Base-by-base conservation (phyloP, 768 basidiomycete species). In the Leccinellum rugosiceps region DNA sequence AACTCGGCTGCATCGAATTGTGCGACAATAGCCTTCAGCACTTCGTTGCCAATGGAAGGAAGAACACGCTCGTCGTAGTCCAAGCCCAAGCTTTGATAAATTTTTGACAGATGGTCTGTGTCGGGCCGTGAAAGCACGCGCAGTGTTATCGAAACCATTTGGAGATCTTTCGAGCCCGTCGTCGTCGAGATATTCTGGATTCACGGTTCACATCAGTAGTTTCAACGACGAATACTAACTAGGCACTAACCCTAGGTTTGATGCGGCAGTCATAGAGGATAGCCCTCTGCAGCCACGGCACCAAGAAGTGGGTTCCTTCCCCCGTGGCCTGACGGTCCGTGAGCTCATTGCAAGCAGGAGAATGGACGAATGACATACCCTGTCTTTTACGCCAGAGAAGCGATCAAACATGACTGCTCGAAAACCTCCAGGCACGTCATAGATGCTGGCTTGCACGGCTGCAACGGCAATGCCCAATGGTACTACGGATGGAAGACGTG, bases 21-120 rank as follows among this genome's bases (percentile, higher is more conserved):
- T 5, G 97, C 97, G 1, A 99, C 97, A 58, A 97, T 98, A 62
- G 90, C 92, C 77, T 99, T 99, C 62, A 99, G 70, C 13, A 99
- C 96, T 77, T 98, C 96, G 65, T 98, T 98, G 38, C 94, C 96
- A 68, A 98, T 95, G 45, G 95, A 97, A 3, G 96, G 96, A 30
- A 98, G 78, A 0, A 98, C 95, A 65, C 97, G 86, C 78, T 99
- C 97, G 74, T 98, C 97, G 71, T 98, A 99, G 73, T 98, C 97
- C 74, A 92, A 72, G 46, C 97, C 97, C 56, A 99, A 81, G 65
- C 82, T 87, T 76, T 97, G 93, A 78, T 99, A 99, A 70, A 99
- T 96, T 76, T 85, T 92, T 19, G 96, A 70, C 26, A 99, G 80
- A 72, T 96, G 92, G 30, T 82, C 76, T 34, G 88, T 83, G 75